Evolutionary conservation across 2,329 filamentous ascomycete genomes (phyloP), one percentile per base, ranked within the genome.

Genomic region (Onygena corvina): DNA sequence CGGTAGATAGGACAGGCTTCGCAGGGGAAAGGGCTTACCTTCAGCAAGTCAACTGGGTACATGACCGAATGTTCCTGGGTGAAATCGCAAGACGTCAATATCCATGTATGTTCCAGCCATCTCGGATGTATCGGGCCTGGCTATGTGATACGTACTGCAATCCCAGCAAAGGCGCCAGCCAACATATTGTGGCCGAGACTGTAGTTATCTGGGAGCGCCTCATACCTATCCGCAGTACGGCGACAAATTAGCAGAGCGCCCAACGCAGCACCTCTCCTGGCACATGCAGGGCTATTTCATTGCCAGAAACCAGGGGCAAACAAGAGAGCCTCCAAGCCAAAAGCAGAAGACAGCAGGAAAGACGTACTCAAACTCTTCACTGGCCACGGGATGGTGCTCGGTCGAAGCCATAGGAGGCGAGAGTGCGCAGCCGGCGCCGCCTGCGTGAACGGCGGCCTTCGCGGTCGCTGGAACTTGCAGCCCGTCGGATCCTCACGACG

Each of bases 1-100:
- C 4, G 9, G 20, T 46, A 21, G 4, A 18, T 30, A 31, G 16
- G 20, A 18, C 42, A 4, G 11, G 14, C 20, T 16, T 42, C n/a
- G 16, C 25, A 35, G 21, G 29, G 21, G 20, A 11, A 18, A 11
- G 7, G 20, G 47, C 61, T 73, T 67, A 95, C 92, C 84, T 98
- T 98, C 65, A 98, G 84, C 58, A 94, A 80, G 72, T 98, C 92
- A 64, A 98, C 85, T 16, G 92, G 92, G 65, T 98, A 98, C 92
- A 98, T 96, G 61, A 94, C 89, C 52, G 90, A 93, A 69, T 96
- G 90, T 72, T 96, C 90, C 89, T 95, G 49, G 4, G 33, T 30
- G n/a, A 25, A 31, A 7, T 55, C 45, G 53, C 54, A 57, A 47
- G 52, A 59, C 53, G 30, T 34, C 27, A 46, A 11, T 16, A 59